These are phyloP conservation scores for Stachybotrys echinatus DNA, from an alignment of 2,329 filamentous ascomycete genomes.

Conservation along the genomic window DNA sequence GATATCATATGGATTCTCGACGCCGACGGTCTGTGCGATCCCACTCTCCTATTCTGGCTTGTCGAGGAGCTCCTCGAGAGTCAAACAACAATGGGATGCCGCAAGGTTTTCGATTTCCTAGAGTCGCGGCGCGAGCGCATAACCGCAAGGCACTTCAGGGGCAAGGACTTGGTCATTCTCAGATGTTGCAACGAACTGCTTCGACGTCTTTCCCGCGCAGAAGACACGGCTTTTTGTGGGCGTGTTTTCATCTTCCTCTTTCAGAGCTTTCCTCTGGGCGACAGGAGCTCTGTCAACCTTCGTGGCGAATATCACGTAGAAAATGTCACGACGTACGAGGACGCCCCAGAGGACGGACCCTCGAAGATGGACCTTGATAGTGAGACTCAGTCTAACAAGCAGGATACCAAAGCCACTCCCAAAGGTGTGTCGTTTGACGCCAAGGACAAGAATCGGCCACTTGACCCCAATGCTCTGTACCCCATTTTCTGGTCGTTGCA, in stretches of 20 bases:
- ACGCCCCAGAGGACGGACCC: conserved; percentile 26
- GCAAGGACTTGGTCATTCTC: conserved; percentile 85
- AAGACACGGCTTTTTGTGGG: conserved; percentile 96
- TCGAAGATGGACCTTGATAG: conserved; percentile 53
- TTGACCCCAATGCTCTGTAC: conserved; percentile 72
- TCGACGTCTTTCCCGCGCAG: conserved; percentile 87
- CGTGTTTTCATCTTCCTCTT: conserved; percentile 98
- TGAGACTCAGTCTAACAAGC: neutral
- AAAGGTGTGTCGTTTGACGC: conserved; percentile 38
- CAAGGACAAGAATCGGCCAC: conserved; percentile 43
- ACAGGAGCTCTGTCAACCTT: conserved; percentile 95
- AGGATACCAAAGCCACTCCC: conserved; percentile 23
- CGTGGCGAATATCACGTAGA: conserved; percentile 94
- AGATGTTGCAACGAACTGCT: conserved; percentile 92
- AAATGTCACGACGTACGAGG: conserved; percentile 80
- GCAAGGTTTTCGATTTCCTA: conserved; percentile 88
- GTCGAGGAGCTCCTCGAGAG: conserved; percentile 94
- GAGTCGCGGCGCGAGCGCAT: conserved; percentile 89
- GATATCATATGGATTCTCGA: conserved; percentile 87
- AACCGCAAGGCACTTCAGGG: conserved; percentile 72
- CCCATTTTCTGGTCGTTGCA: conserved; percentile 93
- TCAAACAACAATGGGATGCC: conserved; percentile 88
- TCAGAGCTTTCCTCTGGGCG: conserved; percentile 92
- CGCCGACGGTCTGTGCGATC: conserved; percentile 72
- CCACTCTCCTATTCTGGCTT: conserved; percentile 80